Conservation (phyloP, 768 basidiomycete species). For the Suillus clintonianus region DNA sequence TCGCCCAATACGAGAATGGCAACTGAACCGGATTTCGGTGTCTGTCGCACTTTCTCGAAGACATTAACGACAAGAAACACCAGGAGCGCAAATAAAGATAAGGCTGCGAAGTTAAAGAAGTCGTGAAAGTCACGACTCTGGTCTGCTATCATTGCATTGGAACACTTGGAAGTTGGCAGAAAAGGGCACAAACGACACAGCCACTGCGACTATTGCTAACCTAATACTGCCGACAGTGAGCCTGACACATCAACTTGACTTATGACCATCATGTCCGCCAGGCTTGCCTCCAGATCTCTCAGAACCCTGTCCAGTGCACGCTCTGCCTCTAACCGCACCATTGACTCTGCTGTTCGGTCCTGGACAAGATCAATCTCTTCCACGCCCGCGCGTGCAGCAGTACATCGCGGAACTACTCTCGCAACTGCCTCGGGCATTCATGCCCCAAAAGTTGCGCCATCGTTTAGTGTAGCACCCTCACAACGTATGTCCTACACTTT, state of each 20-base stretch:
- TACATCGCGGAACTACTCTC: constrained; percentile 34
- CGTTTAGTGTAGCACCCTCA: constrained; percentile 18
- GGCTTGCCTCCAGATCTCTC: constrained; percentile 14
- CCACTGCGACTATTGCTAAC: background rate
- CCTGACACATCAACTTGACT: no score
- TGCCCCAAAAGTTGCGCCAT: constrained; percentile 9
- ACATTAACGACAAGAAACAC: constrained; percentile 10
- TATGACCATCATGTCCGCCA: constrained; percentile 15
- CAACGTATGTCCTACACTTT: constrained; percentile 33
- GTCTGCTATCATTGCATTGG: constrained; percentile 7
- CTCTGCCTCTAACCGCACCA: constrained; percentile 3
- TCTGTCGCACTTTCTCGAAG: constrained; percentile 17
- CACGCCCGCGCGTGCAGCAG: constrained; percentile 14
- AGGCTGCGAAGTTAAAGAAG: constrained; percentile 6
- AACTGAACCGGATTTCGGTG: constrained; percentile 62
- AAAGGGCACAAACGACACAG: background rate
- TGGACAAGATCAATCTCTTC: constrained; percentile 24
- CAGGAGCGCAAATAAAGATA: constrained; percentile 16
- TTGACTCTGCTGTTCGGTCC: constrained; percentile 16
- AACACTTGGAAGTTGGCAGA: background rate
- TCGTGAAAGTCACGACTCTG: background rate
- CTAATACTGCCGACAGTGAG: no score
- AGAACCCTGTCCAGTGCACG: constrained; percentile 7
- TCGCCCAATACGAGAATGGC: constrained; percentile 93
- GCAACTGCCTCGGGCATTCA: constrained; percentile 32